Evolutionary conservation across 2,329 filamentous ascomycete species (phyloP).

Genomic region (Hymenoscyphus occultus): DNA sequence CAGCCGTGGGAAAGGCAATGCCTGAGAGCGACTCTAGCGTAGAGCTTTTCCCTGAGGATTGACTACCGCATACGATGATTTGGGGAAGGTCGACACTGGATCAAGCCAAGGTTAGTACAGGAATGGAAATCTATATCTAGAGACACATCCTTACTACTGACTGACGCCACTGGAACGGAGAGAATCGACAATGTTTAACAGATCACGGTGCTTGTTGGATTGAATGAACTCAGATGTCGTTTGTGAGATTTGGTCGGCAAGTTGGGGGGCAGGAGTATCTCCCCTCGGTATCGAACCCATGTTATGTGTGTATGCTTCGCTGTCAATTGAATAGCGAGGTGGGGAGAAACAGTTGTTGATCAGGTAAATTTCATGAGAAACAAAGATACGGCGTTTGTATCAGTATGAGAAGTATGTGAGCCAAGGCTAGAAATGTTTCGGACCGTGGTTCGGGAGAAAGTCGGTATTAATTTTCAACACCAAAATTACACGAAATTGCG

Average conservation of each 20-base stretch:
- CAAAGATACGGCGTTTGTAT: too few species aligned
- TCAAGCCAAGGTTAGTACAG: background rate
- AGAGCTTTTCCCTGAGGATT: slow-evolving; percentile 20
- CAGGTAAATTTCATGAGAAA: too few species aligned
- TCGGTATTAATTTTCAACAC: too few species aligned
- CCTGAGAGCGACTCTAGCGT: slow-evolving; percentile 37
- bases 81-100: background rate
- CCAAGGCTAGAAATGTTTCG: too few species aligned
- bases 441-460: too few species aligned
- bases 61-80: background rate
- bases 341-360: too few species aligned
- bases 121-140: background rate
- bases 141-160: slow-evolving; percentile 10
- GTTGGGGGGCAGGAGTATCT: background rate
- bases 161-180: slow-evolving; percentile 39
- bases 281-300: background rate
- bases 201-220: slow-evolving; percentile 49
- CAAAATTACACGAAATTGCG: too few species aligned
- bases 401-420: too few species aligned
- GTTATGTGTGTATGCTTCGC: too few species aligned
- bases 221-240: slow-evolving; percentile 24
- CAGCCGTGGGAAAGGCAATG: slow-evolving; percentile 39
- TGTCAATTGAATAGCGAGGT: too few species aligned
- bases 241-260: background rate
- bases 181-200: slow-evolving; percentile 55